Conservation (phyloP, 495 filamentous ascomycete genomes). For the Trichoderma reesei region DNA sequence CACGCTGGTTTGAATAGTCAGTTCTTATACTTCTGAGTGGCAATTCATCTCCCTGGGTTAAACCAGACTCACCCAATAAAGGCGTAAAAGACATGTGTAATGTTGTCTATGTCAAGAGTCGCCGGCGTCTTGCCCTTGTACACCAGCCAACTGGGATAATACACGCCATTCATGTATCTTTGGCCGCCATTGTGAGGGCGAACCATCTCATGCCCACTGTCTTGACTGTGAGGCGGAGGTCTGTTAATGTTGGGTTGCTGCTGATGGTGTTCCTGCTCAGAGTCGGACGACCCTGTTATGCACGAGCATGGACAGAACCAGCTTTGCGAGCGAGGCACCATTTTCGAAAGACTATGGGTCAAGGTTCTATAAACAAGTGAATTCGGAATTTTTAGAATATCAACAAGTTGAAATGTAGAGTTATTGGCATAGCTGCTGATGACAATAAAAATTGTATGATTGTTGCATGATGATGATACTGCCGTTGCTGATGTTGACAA, state of each 20-base stretch:
- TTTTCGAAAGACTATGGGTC: neutral
- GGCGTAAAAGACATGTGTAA: constrained; percentile 71
- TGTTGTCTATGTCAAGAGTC: constrained; percentile 47
- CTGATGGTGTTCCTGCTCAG: neutral
- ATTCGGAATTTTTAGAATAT: too few relatives aligned
- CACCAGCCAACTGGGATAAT: constrained; percentile 73
- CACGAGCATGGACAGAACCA: constrained; percentile 5
- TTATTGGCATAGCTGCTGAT: too few relatives aligned
- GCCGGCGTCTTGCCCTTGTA: constrained; percentile 63
- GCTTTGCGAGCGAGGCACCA: neutral
- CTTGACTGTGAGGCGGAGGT: neutral
- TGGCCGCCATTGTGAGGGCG: neutral
- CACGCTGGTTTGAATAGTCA: constrained; percentile 8
- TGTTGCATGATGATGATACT: too few relatives aligned
- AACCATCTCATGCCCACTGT: neutral
- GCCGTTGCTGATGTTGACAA: neutral
- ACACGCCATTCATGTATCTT: constrained; percentile 39
- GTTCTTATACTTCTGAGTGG: constrained; percentile 43
- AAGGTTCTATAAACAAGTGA: neutral
- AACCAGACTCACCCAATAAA: constrained; percentile 49
- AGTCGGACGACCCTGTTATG: neutral
- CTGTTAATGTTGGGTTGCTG: neutral
- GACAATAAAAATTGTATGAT: too few relatives aligned
- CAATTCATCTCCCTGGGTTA: too few relatives aligned
- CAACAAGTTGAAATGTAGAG: too few relatives aligned